Evolutionary conservation across 176 grass and related monocot genomes (phyloP).

Genomic region (Oryza nivara): DNA sequence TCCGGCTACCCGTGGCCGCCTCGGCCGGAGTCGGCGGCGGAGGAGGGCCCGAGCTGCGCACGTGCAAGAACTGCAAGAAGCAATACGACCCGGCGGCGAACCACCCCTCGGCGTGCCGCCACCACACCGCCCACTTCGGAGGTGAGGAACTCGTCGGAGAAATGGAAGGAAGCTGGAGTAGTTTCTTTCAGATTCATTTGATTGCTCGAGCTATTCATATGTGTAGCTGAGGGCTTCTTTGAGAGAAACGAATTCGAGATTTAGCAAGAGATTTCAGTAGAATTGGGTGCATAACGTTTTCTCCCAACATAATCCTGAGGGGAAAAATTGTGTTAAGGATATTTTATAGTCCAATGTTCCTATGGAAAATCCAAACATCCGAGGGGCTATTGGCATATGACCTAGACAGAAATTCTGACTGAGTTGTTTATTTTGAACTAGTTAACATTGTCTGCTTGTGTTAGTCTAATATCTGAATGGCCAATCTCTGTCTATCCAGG

Average conservation of each 20-base stretch:
- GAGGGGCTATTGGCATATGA: not conserved
- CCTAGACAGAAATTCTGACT: not conserved
- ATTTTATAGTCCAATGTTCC: not conserved
- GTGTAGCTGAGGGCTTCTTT: not conserved
- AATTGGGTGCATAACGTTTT: not conserved
- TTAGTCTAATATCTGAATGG: not conserved
- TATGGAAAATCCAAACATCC: not conserved
- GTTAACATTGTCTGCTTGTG: not conserved
- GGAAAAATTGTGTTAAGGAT: not conserved
- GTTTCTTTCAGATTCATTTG: not conserved
- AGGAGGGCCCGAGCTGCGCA: slow-evolving; percentile 39
- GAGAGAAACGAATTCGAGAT: not conserved
- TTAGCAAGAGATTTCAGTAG: not conserved
- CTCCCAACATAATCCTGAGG: not conserved
- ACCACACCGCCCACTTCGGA: slow-evolving; percentile 72
- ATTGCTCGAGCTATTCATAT: not conserved
- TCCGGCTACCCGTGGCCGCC: not conserved
- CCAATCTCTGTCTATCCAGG: slow-evolving; percentile 45
- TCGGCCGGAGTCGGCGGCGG: slow-evolving; percentile 18
- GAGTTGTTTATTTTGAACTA: not conserved
- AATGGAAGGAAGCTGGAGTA: too few species aligned
- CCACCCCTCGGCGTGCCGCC: slow-evolving; percentile 55
- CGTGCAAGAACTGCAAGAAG: slow-evolving; percentile 88
- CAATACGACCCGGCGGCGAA: slow-evolving; percentile 78
- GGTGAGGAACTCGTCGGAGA: slow-evolving; percentile 34